Conservation (phyloP, 202 grass and related monocot species). For the Brachypodium distachyon region DNA sequence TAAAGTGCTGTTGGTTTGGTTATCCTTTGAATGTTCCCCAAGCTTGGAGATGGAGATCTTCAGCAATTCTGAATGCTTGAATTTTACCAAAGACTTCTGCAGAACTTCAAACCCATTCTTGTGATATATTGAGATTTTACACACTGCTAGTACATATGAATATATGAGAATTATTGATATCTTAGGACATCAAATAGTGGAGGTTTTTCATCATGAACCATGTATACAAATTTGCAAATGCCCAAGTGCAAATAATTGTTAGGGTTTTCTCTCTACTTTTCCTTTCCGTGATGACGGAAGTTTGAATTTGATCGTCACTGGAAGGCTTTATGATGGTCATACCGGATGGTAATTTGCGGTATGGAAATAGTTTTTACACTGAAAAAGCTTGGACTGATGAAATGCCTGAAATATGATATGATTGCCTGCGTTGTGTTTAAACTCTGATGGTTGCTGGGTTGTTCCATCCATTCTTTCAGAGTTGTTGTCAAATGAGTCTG, state of each 20-base stretch:
- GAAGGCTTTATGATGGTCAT: neutral
- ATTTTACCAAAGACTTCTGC: neutral
- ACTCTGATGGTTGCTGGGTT: neutral
- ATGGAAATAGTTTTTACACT: neutral
- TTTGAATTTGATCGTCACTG: neutral
- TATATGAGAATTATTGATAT: no score
- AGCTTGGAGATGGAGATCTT: neutral
- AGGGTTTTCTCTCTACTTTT: neutral
- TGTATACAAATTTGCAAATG: neutral
- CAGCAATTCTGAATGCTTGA: neutral
- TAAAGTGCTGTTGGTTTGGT: neutral
- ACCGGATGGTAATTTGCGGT: neutral
- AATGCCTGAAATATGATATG: neutral
- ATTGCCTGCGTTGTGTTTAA: slow-evolving; percentile 2
- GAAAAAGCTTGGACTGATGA: neutral
- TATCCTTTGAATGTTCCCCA: neutral
- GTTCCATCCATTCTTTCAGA: neutral
- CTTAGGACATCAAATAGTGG: no score
- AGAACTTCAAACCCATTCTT: neutral
- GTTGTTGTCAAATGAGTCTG: neutral
- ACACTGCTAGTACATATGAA: no score
- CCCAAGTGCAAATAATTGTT: neutral
- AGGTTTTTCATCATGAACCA: no score
- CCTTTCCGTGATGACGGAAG: neutral
- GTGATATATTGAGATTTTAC: neutral